A percentile compares a stretch with the other conserved stretches of the same genome.
phyloP scores from a whole-genome alignment of 352 stramenopile species.

The Globisporangium orthogonon region DNA sequence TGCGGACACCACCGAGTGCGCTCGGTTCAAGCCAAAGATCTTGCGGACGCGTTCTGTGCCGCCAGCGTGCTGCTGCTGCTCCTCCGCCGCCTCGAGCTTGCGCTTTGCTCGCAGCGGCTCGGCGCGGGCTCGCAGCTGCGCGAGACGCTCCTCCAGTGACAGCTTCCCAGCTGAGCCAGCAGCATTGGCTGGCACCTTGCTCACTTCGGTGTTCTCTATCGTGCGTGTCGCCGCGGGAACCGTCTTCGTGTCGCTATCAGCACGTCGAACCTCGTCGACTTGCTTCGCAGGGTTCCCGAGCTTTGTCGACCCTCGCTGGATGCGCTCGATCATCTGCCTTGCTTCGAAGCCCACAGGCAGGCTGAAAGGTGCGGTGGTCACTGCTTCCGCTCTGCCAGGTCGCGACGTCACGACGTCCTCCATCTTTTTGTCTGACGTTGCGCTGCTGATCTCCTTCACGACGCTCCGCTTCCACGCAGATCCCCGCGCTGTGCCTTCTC shows the following conservation, averaged over 20 bases:
- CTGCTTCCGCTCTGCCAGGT: background rate
- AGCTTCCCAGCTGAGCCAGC: background rate
- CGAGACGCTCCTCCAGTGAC: slow-evolving; percentile 4
- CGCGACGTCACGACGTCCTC: background rate
- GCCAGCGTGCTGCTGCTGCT: slow-evolving; percentile 1
- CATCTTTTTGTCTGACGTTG: background rate
- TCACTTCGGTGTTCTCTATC: background rate
- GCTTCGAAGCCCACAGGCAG: background rate
- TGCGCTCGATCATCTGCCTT: slow-evolving; percentile 17
- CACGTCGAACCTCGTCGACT: slow-evolving; percentile 29
- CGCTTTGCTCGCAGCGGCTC: slow-evolving; percentile 10
- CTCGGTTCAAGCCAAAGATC: background rate
- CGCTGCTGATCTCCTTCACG: background rate
- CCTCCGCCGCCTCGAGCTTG: slow-evolving; percentile 7
- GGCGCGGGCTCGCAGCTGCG: background rate
- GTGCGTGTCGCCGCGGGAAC: background rate
- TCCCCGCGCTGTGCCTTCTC: background rate
- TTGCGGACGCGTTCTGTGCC: background rate
- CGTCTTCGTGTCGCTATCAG: slow-evolving; percentile 39
- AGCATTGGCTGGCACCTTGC: too few species aligned
- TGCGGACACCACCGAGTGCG: background rate
- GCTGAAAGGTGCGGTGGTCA: background rate
- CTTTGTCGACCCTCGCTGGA: slow-evolving; percentile 30
- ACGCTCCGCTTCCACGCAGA: background rate
- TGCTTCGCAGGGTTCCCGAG: slow-evolving; percentile 37